Conservation (phyloP, 164 flowering plant genomes). For the Magnolia kwangsiensis region DNA sequence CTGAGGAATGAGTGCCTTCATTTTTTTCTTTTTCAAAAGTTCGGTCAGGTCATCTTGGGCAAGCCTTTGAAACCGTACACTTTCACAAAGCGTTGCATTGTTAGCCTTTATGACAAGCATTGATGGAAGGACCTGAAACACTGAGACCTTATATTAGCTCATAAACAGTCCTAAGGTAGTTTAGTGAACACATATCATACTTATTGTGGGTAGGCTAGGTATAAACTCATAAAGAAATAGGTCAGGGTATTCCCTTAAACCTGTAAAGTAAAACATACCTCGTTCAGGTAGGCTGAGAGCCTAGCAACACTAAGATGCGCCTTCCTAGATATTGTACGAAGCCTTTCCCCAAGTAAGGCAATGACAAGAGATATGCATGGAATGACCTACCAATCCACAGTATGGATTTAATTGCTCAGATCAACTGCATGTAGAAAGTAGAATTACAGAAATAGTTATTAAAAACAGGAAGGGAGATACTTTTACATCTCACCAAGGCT, state of each 20-base stretch:
- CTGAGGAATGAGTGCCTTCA: constrained; percentile 88
- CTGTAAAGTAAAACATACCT: constrained; percentile 41
- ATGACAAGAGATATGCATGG: constrained; percentile 58
- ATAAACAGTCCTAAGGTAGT: not conserved
- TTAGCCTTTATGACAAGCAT: constrained; percentile 88
- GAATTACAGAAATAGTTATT: not conserved
- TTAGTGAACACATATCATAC: not conserved
- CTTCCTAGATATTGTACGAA: constrained; percentile 63
- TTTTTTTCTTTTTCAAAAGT: constrained; percentile 65
- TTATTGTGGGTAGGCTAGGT: not conserved
- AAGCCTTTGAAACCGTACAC: constrained; percentile 60
- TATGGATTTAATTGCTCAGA: constrained; percentile 4
- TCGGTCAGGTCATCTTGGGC: constrained; percentile 53
- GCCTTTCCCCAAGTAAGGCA: constrained; percentile 71
- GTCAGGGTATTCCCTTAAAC: constrained; percentile 17
- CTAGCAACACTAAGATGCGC: constrained; percentile 61
- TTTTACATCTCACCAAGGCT: constrained; percentile 48
- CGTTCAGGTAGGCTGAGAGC: constrained; percentile 83
- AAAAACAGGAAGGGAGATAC: not conserved
- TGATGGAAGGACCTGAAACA: constrained; percentile 72
- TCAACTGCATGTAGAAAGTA: not conserved
- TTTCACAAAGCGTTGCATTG: constrained; percentile 68
- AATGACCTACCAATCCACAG: constrained; percentile 48
- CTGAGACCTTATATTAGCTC: not conserved
- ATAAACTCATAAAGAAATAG: not conserved